Conservation (phyloP, 2,329 filamentous ascomycete genomes). For the Bipolaris zeicola region DNA sequence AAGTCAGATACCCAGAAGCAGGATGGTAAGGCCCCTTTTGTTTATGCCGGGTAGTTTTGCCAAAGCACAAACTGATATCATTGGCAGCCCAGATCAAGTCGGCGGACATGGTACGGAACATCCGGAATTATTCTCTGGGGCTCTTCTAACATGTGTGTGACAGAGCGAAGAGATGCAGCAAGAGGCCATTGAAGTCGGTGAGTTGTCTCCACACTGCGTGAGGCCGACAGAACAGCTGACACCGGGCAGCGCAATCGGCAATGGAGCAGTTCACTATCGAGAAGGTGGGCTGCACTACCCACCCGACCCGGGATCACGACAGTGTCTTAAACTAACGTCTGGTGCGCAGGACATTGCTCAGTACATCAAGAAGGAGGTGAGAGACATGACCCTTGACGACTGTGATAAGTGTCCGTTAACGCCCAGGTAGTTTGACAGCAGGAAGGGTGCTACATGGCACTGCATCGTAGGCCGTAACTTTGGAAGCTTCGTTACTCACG, state of each 20-base stretch:
- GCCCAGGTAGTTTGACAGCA: conserved; percentile 79
- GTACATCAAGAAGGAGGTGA: conserved; percentile 90
- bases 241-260: conserved; percentile 66
- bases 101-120: conserved; percentile 86
- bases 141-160: conserved; percentile 23
- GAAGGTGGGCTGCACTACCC: conserved; percentile 59
- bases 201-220: conserved; percentile 43
- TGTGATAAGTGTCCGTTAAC: conserved; percentile 22
- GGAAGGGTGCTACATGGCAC: conserved; percentile 98
- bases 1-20: conserved; percentile 69
- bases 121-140: neutral
- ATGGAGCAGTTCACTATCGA: conserved; percentile 75
- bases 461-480: conserved; percentile 99
- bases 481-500: conserved; percentile 97
- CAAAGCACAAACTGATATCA: conserved; percentile 33
- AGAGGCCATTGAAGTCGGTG: conserved; percentile 95
- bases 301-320: neutral
- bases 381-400: neutral
- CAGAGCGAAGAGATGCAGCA: conserved; percentile 97
- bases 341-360: conserved; percentile 83
- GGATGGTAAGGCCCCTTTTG: conserved; percentile 54
- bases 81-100: conserved; percentile 90
- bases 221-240: conserved; percentile 31
- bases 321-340: conserved; percentile 11
- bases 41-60: conserved; percentile 12